Evolutionary conservation across 2,329 filamentous ascomycete genomes (phyloP).

Genomic region (Ophiostoma triangulosporum): DNA sequence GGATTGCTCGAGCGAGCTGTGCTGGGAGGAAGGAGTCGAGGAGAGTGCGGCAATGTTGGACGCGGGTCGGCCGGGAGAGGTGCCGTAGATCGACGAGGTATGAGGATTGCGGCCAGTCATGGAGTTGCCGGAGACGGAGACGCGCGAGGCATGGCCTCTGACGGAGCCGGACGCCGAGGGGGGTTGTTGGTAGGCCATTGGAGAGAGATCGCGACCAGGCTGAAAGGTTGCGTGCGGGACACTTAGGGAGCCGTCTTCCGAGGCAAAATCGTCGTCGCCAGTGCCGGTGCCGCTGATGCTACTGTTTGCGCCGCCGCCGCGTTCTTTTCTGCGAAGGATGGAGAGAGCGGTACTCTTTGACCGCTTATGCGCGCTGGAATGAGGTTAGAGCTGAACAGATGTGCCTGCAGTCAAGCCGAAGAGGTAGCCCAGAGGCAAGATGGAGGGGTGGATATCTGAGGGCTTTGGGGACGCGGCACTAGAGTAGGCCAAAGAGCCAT

Average conservation of each 20-base stretch:
- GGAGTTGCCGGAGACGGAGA: conserved; percentile 29
- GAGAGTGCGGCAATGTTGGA: conserved; percentile 4
- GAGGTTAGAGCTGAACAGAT: not conserved
- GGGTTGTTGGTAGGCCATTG: conserved; percentile 12
- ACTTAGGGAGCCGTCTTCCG: conserved; percentile 31
- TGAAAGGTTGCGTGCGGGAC: conserved; percentile 17
- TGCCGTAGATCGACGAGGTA: conserved; percentile 8
- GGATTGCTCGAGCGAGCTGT: conserved; percentile 68
- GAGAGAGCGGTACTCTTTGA: conserved; percentile 41
- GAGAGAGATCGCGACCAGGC: conserved; percentile 10
- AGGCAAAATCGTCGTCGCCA: conserved; percentile 30
- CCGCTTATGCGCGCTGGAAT: conserved; percentile 30
- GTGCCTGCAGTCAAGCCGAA: no score
- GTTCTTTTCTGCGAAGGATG: conserved; percentile 39
- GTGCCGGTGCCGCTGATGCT: conserved; percentile 37
- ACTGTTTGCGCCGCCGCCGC: conserved; percentile 27
- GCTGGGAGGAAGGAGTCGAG: conserved; percentile 1
- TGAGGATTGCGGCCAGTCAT: conserved; percentile 27
- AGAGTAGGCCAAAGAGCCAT: not conserved
- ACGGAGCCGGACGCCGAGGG: conserved; percentile 18
- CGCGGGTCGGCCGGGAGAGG: conserved; percentile 1
- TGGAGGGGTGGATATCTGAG: not conserved
- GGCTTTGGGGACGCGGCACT: not conserved
- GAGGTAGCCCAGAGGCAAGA: not conserved
- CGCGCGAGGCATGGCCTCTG: conserved; percentile 32